phyloP scores from a whole-genome alignment of 495 filamentous ascomycete species.

The Podospora didyma region DNA sequence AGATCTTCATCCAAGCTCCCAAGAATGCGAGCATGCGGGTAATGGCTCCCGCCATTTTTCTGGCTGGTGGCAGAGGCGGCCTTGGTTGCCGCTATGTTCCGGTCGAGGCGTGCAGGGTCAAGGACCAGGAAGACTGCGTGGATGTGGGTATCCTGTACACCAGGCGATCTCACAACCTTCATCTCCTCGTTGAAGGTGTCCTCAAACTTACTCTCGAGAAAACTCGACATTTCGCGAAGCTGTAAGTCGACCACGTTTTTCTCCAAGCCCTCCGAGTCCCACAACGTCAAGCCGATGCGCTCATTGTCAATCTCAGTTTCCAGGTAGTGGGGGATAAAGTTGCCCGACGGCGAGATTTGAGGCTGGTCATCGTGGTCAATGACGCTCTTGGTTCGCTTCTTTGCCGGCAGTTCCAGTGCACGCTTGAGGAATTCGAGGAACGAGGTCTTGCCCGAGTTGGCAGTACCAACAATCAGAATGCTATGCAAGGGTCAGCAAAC shows the following conservation, averaged over 20 bases:
- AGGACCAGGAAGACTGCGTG: slow-evolving; percentile 93
- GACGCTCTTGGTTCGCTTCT: slow-evolving; percentile 59
- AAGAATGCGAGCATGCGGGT: slow-evolving; percentile 41
- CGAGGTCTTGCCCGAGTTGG: slow-evolving; percentile 89
- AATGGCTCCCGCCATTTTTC: slow-evolving; percentile 46
- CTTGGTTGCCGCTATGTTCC: slow-evolving; percentile 69
- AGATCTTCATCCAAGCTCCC: slow-evolving; percentile 83
- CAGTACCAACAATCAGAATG: slow-evolving; percentile 83
- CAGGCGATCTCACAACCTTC: slow-evolving; percentile 90
- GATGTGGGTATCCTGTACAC: slow-evolving; percentile 92
- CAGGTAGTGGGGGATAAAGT: slow-evolving; percentile 81
- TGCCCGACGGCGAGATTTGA: slow-evolving; percentile 43
- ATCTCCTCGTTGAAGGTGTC: slow-evolving; percentile 97
- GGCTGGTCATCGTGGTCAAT: slow-evolving; percentile 51
- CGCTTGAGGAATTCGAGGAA: slow-evolving; percentile 94
- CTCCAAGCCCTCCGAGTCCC: slow-evolving; percentile 93
- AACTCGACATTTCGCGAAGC: slow-evolving; percentile 81
- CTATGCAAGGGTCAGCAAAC: slow-evolving; percentile 40
- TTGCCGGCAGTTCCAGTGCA: slow-evolving; percentile 71
- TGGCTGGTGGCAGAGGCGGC: slow-evolving; percentile 50
- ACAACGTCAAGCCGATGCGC: slow-evolving; percentile 87
- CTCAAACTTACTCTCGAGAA: slow-evolving; percentile 97
- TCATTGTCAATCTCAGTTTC: slow-evolving; percentile 95
- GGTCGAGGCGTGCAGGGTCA: slow-evolving; percentile 81
- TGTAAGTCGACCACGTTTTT: slow-evolving; percentile 92